Conservation (phyloP, 768 basidiomycete genomes). For the Lactarius deliciosus region DNA sequence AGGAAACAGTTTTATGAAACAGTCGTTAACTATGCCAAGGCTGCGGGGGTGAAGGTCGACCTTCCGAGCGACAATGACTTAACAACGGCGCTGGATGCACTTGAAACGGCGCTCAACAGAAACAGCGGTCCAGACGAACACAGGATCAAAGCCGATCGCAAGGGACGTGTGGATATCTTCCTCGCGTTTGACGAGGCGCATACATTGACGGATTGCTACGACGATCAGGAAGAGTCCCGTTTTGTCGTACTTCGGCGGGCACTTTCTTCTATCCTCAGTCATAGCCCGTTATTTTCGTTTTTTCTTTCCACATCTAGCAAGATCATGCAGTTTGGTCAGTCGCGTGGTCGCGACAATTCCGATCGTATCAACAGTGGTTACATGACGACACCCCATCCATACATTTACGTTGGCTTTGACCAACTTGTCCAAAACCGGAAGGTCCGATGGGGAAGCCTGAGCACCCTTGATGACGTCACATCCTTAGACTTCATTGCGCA, state of each 20-base stretch:
- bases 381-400: not conserved
- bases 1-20: no score
- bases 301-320: not conserved
- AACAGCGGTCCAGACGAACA: no score
- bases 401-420: not conserved
- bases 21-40: no score
- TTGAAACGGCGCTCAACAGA: not conserved
- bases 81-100: no score
- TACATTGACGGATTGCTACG: not conserved
- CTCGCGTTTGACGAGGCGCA: not conserved
- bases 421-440: not conserved
- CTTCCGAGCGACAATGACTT: no score
- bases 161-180: no score
- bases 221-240: not conserved
- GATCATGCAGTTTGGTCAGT: not conserved
- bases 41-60: no score
- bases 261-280: not conserved
- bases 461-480: not conserved
- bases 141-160: no score
- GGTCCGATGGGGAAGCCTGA: not conserved
- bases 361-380: not conserved
- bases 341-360: not conserved
- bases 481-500: not conserved
- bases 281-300: not conserved
- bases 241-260: not conserved